phyloP scores from a whole-genome alignment of 2,329 filamentous ascomycete genomes.

The Fusarium transvaalense region DNA sequence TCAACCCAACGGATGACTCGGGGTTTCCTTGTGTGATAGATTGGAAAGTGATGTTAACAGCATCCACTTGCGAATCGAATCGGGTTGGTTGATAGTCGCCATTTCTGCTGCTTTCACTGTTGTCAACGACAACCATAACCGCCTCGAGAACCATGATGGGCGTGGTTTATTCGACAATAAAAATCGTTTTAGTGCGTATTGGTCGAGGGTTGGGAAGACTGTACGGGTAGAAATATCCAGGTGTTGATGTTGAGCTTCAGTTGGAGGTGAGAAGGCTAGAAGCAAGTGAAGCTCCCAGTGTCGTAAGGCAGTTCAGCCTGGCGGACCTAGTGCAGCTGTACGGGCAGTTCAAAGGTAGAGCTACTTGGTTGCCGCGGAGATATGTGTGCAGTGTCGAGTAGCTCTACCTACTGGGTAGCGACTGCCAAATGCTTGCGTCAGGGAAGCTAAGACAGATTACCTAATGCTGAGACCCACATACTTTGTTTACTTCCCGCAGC shows the following conservation, averaged over 20 bases:
- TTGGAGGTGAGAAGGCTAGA: conserved; percentile 48
- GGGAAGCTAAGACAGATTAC: conserved; percentile 44
- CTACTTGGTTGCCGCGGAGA: conserved; percentile 29
- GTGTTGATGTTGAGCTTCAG: conserved; percentile 42
- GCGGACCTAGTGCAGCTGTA: conserved; percentile 46
- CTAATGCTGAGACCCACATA: conserved; percentile 38
- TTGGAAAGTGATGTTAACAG: conserved; percentile 94
- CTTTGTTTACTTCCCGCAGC: conserved; percentile 49
- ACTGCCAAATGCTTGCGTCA: conserved; percentile 39
- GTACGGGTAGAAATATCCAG: conserved; percentile 6
- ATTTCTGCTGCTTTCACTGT: conserved; percentile 98
- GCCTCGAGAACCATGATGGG: conserved; percentile 97
- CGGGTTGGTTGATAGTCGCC: conserved; percentile 92
- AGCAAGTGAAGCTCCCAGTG: conserved; percentile 48
- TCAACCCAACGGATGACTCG: conserved; percentile 95
- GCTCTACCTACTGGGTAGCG: conserved; percentile 24
- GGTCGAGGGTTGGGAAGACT: conserved; percentile 10
- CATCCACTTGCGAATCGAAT: conserved; percentile 96
- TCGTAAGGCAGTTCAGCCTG: conserved; percentile 64
- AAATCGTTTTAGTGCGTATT: conserved; percentile 1
- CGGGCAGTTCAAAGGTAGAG: conserved; percentile 38
- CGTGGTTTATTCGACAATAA: conserved; percentile 46
- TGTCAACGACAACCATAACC: conserved; percentile 99
- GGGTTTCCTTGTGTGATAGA: conserved; percentile 95
- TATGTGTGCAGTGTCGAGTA: conserved; percentile 13